Base-by-base conservation (phyloP, 1,284 basidiomycete genomes). In the Pseudozyma sp. region DNA sequence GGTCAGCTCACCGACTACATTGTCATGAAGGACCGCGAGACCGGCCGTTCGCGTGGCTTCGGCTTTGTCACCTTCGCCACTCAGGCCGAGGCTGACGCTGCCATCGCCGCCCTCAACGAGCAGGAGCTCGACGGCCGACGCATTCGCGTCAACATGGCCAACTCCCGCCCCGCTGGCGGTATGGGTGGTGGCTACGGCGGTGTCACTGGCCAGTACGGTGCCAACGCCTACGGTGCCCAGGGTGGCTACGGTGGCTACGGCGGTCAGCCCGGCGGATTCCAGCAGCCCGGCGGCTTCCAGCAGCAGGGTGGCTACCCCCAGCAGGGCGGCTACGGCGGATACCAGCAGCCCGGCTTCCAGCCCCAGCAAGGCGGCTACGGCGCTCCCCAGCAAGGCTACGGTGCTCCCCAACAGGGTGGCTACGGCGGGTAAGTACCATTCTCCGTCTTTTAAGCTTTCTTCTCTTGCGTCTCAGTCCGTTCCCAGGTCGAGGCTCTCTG, bases 1-100 rank as follows among this genome's bases (percentile, higher is more conserved):
- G 82, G 82, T 39, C 79, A 82, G 66, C 78, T 84, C 50, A 82
- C 81, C 31, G 82, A 84, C 75, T 83, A 83, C 75, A 78, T 83
- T 58, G 94, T 97, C 87, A 96, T 96, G 94, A 92, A 94, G 88
- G 94, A 97, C 88, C 93, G 94, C 84, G 94, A 96, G 85, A 96
- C 94, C 74, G 92, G 93, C 78, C 93, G 94, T 84, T 96, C 94
- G 79, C 93, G 82, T 64, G 82, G 94, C 84, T 97, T 97, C 86
- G 94, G 94, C 72, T 97, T 97, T 86, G 94, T 97, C 79, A 84
- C 81, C 58, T 84, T 77, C 67, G 74, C 72, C 54, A 70, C 80
- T 42, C 80, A 85, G 70, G 81, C 84, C 58, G 93, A 97, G 86
- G 94, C 94, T 59, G 88, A 92, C 52, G 88, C 88, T 68, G 94